phyloP scores from a whole-genome alignment of 805 yeast genomes.

The Yarrowia sp. region DNA sequence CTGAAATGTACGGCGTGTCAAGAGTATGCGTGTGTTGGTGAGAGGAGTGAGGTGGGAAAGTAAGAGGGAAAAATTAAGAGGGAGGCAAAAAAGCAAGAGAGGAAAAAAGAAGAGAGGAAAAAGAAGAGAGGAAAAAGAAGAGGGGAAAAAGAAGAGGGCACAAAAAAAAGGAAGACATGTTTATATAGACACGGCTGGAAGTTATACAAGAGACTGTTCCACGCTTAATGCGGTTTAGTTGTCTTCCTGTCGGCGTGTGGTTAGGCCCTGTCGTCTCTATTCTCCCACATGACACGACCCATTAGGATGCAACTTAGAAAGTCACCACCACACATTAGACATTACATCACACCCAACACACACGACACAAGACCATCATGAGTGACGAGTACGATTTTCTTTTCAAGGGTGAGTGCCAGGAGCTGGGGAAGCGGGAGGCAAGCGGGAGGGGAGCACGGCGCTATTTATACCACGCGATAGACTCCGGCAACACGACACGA shows the following conservation, averaged over 20 bases:
- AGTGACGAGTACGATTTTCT: conserved; percentile 88
- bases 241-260: too few species aligned
- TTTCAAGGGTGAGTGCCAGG: conserved; percentile 61
- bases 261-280: background rate
- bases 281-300: conserved; percentile 25
- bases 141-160: background rate
- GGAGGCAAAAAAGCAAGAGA: too few species aligned
- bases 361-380: conserved; percentile 43
- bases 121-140: background rate
- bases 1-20: conserved; percentile 22
- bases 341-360: conserved; percentile 34
- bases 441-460: background rate
- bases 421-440: too few species aligned
- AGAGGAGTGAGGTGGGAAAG: background rate
- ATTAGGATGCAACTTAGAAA: conserved; percentile 33
- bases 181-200: background rate
- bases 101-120: background rate
- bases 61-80: background rate
- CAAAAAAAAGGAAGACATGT: too few species aligned
- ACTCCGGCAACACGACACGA: conserved; percentile 1
- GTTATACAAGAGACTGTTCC: background rate
- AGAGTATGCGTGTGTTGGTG: background rate
- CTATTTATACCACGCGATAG: background rate
- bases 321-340: conserved; percentile 24
- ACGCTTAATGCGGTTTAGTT: background rate